These are phyloP conservation scores for Lachancea thermotolerans DNA, from an alignment of 805 yeast species.

Conservation along the genomic window DNA sequence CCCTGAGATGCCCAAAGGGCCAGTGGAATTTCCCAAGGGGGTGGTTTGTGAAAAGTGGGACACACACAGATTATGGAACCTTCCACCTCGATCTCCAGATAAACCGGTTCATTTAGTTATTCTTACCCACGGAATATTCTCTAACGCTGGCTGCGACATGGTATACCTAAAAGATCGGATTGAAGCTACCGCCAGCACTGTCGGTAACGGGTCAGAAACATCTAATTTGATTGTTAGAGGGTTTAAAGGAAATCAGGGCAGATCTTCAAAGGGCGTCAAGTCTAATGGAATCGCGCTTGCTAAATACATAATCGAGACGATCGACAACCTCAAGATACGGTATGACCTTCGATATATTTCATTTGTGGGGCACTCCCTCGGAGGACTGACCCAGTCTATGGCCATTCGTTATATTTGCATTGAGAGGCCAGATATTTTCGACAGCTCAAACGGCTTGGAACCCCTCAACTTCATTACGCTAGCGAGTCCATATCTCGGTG, in stretches of 20 bases:
- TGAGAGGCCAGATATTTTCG: constrained; percentile 63
- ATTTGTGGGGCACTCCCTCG: constrained; percentile 87
- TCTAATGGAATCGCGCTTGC: constrained; percentile 79
- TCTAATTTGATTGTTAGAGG: constrained; percentile 75
- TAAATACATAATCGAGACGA: constrained; percentile 44
- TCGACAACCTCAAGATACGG: constrained; percentile 40
- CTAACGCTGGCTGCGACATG: constrained; percentile 88
- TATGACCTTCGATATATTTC: constrained; percentile 58
- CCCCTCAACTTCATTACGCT: constrained; percentile 77
- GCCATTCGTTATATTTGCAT: constrained; percentile 70
- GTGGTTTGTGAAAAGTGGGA: constrained; percentile 36
- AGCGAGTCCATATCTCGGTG: constrained; percentile 87
- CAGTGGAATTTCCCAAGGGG: constrained; percentile 6
- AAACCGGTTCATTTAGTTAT: constrained; percentile 76
- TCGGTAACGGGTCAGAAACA: constrained; percentile 16
- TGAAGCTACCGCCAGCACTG: constrained; percentile 35
- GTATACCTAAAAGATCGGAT: constrained; percentile 75
- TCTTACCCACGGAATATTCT: constrained; percentile 86
- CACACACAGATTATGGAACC: constrained; percentile 70
- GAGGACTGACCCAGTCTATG: constrained; percentile 87
- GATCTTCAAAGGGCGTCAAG: constrained; percentile 83
- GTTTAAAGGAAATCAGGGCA: constrained; percentile 73
- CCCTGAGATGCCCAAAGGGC: constrained; percentile 11
- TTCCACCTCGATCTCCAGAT: constrained; percentile 45
- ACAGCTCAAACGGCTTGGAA: constrained; percentile 35